Evolutionary conservation across 768 basidiomycete genomes (phyloP), one percentile per base, ranked within the genome.

Genomic region (Mrakia hoshinonis): DNA sequence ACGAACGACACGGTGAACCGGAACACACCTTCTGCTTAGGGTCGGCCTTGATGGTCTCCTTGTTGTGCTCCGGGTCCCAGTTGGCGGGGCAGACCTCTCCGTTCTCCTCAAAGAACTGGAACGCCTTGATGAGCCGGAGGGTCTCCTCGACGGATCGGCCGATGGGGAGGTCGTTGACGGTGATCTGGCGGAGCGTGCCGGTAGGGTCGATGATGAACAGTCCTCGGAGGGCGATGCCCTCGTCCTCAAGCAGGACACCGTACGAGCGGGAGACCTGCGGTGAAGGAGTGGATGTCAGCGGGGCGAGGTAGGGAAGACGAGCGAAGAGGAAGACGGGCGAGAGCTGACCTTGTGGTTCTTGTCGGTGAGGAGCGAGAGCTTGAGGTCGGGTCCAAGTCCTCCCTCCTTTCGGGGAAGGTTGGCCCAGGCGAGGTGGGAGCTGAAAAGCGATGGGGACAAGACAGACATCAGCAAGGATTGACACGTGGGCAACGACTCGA

Each of bases 71-170:
- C 20, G 72, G 72, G 72, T 82, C 86, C 92, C 92, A 95, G 80
- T 90, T 91, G 15, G 87, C 88, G 20, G 92, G 93, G 83, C 92
- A 95, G 36, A 67, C 48, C 79, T 96, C 92, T 31, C 93, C 93
- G 77, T 92, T 85, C 79, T 87, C 82, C 73, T 95, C 92, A 47
- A 31, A 55, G 65, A 49, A 72, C 69, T 94, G 92, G 88, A 95
- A 93, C 26, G 93, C 93, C 80, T 94, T 87, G 81, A 96, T 82
- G 62, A 96, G 86, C 72, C 93, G 89, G 67, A 93, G 75, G 1
- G 92, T 93, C 82, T 96, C 93, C 47, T 92, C 92, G 67, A 95
- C 92, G 3, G 91, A 92, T 67, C 93, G 89, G n/a, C 93, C 93
- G 62, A 95, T 92, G 18, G 92, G 91, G 49, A 94, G 85, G 80